Percentiles rank a stretch among this genome's conserved stretches.
phyloP scores from a whole-genome alignment of 768 basidiomycete genomes.

The Galerina sulciceps region DNA sequence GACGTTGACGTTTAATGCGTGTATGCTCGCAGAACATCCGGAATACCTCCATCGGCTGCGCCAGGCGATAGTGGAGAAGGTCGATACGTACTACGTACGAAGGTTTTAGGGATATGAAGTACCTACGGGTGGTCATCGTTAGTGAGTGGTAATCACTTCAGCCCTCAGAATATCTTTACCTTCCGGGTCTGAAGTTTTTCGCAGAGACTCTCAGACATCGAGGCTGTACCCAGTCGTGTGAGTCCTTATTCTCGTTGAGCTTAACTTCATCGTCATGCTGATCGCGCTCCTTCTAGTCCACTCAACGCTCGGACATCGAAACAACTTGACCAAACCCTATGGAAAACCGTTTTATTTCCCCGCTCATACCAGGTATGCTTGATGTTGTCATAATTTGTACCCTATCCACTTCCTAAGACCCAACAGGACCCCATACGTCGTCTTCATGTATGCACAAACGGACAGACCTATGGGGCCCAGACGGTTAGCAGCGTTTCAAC shows the following conservation, averaged over 20 bases:
- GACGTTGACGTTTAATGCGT: constrained; percentile 46
- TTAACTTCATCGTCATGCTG: constrained; percentile 34
- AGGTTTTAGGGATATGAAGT: constrained; percentile 49
- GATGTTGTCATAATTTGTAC: not conserved
- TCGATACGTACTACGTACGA: constrained; percentile 48
- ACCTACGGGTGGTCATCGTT: too few species aligned
- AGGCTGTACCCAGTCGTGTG: constrained; percentile 42
- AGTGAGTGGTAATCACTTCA: constrained; percentile 37
- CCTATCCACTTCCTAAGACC: constrained; percentile 44
- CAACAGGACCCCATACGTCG: constrained; percentile 41
- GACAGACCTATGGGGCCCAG: constrained; percentile 56
- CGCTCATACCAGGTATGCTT: constrained; percentile 41
- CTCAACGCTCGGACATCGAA: constrained; percentile 13
- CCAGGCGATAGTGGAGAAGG: constrained; percentile 40
- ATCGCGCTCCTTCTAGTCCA: constrained; percentile 24
- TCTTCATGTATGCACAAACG: constrained; percentile 52
- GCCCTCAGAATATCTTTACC: constrained; percentile 16
- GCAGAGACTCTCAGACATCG: constrained; percentile 48
- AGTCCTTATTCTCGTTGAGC: constrained; percentile 2
- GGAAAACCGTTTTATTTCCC: constrained; percentile 27
- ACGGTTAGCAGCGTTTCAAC: constrained; percentile 43
- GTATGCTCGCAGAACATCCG: constrained; percentile 51
- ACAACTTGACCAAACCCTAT: constrained; percentile 18
- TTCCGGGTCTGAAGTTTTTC: not conserved
- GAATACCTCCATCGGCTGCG: constrained; percentile 39